phyloP scores from a whole-genome alignment of 768 basidiomycete genomes.

The Gloeopeniophorella convolvens region DNA sequence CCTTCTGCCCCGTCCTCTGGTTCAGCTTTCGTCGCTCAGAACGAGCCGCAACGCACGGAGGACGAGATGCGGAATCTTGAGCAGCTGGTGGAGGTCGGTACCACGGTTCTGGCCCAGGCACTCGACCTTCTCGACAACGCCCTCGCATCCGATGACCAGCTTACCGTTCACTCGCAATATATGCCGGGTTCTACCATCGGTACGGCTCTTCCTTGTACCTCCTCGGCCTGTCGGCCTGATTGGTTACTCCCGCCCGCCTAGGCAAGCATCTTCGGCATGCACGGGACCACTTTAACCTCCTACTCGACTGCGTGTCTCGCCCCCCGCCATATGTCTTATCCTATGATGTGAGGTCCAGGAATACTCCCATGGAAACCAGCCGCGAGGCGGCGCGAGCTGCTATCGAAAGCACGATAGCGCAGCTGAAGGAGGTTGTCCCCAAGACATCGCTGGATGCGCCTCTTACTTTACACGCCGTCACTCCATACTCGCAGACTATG shows the following conservation, averaged over 20 bases:
- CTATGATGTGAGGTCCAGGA: constrained; percentile 70
- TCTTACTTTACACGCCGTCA: constrained; percentile 74
- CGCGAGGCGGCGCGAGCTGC: constrained; percentile 52
- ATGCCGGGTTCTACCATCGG: constrained; percentile 88
- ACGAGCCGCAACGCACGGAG: neutral
- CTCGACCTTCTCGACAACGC: constrained; percentile 63
- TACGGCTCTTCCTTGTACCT: constrained; percentile 26
- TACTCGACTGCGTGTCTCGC: constrained; percentile 48
- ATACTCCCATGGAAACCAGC: constrained; percentile 79
- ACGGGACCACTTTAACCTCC: constrained; percentile 71
- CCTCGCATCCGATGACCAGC: constrained; percentile 62
- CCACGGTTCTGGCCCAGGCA: constrained; percentile 63
- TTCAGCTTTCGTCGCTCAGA: constrained; percentile 7
- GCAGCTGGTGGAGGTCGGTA: constrained; percentile 61
- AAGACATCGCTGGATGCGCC: constrained; percentile 43
- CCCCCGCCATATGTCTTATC: constrained; percentile 49
- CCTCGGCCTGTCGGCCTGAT: neutral
- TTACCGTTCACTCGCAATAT: constrained; percentile 59
- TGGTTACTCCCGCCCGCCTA: constrained; percentile 26
- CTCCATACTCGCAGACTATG: constrained; percentile 68
- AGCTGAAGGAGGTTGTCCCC: constrained; percentile 49
- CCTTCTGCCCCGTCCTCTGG: neutral
- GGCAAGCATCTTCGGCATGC: constrained; percentile 87
- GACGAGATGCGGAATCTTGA: constrained; percentile 30
- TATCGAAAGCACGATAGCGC: constrained; percentile 47